Evolutionary conservation across 768 basidiomycete species (phyloP).

Genomic region (Mycena indigotica): DNA sequence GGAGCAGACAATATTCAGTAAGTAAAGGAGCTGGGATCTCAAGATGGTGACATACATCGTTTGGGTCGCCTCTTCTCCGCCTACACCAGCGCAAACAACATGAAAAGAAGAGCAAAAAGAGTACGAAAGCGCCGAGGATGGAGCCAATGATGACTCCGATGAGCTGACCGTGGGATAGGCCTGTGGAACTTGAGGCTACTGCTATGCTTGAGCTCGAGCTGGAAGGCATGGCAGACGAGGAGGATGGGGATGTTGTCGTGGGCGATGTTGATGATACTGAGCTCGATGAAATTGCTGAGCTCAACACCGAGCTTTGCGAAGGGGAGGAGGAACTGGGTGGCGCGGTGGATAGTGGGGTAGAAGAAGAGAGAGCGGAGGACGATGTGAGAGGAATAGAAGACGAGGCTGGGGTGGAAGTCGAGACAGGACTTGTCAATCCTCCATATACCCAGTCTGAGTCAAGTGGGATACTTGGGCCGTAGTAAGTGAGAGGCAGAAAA

Average conservation of each 20-base stretch:
- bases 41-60: conserved; percentile 2
- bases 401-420: conserved; percentile 30
- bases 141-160: conserved; percentile 62
- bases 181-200: conserved; percentile 20
- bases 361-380: conserved; percentile 26
- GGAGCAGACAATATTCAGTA: not conserved
- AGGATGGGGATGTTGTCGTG: conserved; percentile 22
- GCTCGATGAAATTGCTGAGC: too few relatives aligned
- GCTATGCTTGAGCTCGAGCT: conserved; percentile 20
- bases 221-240: conserved; percentile 21
- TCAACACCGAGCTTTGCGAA: conserved; percentile 33
- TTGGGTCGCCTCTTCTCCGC: not conserved
- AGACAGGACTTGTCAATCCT: conserved; percentile 67
- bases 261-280: conserved; percentile 24
- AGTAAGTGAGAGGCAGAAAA: conserved; percentile 76
- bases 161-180: conserved; percentile 43
- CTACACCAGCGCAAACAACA: conserved; percentile 30
- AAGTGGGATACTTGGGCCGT: conserved; percentile 80
- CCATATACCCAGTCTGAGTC: conserved; percentile 74
- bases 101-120: conserved; percentile 54
- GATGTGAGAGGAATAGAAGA: conserved; percentile 29
- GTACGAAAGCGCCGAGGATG: conserved; percentile 59
- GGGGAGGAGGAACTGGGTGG: conserved; percentile 30
- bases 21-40: not conserved
- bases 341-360: conserved; percentile 28